Evolutionary conservation across 176 grass and related monocot genomes (phyloP).

Genomic region (Musa itinerans): DNA sequence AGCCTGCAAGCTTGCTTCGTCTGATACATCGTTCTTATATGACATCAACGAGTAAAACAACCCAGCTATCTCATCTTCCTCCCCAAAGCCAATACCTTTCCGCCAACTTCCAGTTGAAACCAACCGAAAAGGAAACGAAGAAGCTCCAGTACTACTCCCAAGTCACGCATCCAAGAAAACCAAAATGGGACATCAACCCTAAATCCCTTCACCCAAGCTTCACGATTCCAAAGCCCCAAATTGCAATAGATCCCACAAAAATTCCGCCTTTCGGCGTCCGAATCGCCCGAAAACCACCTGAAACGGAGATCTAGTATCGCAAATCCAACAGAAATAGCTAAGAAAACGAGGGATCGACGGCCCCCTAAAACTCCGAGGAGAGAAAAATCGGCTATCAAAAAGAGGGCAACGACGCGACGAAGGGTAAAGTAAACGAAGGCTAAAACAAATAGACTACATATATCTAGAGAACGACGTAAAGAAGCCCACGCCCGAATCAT

Average conservation of each 20-base stretch:
- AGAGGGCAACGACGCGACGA: background rate
- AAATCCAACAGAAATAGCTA: too few species aligned
- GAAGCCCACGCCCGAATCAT: constrained; percentile 3
- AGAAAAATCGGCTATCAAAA: background rate
- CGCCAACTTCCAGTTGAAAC: background rate
- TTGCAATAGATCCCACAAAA: background rate
- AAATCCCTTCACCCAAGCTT: background rate
- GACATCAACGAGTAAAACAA: background rate
- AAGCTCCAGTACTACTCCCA: background rate
- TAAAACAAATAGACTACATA: background rate
- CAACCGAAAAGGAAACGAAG: background rate
- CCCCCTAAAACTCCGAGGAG: background rate
- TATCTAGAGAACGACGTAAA: background rate
- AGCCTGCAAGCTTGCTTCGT: constrained; percentile 24
- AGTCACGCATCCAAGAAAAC: background rate
- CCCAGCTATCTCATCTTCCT: constrained; percentile 10
- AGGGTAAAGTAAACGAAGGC: constrained; percentile 1
- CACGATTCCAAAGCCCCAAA: background rate
- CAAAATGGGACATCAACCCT: background rate
- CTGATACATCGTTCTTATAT: constrained; percentile 33
- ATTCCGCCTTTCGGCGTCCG: background rate
- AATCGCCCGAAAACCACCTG: background rate
- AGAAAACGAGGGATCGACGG: background rate
- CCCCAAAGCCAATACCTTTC: background rate
- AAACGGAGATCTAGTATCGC: background rate